A percentile compares a stretch with the other conserved stretches of the same genome.
phyloP scores from a whole-genome alignment of 106 monocot species.

The Phalaenopsis equestris region DNA sequence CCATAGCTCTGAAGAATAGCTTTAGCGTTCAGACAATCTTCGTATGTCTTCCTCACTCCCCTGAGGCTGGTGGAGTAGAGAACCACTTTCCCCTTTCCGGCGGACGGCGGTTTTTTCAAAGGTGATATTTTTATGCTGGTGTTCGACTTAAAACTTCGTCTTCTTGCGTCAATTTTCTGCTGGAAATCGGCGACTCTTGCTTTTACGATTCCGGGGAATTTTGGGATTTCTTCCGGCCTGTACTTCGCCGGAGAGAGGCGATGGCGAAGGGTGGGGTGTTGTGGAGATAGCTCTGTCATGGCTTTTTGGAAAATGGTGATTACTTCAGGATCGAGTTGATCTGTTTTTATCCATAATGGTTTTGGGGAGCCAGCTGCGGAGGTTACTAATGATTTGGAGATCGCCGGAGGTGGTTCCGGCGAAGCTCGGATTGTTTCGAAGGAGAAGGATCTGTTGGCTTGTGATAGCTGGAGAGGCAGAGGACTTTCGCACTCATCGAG shows the following conservation, averaged over 20 bases:
- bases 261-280: slow-evolving; percentile 8
- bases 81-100: slow-evolving; percentile 39
- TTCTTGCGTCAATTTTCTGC: slow-evolving; percentile 52
- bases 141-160: background rate
- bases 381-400: background rate
- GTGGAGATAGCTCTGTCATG: slow-evolving; percentile 22
- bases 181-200: slow-evolving; percentile 50
- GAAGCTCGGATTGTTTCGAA: slow-evolving; percentile 5
- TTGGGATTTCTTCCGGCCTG: slow-evolving; percentile 10
- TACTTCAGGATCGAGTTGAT: slow-evolving; percentile 41
- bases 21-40: slow-evolving; percentile 49
- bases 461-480: background rate
- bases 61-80: slow-evolving; percentile 81
- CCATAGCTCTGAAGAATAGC: slow-evolving; percentile 46
- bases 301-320: slow-evolving; percentile 33
- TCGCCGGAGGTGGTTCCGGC: background rate
- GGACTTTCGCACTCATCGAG: slow-evolving; percentile 28
- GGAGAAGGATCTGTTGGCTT: slow-evolving; percentile 16
- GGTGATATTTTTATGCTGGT: background rate
- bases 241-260: background rate
- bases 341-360: slow-evolving; percentile 24
- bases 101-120: slow-evolving; percentile 20
- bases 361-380: slow-evolving; percentile 4
- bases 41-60: slow-evolving; percentile 70
- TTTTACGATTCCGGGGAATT: slow-evolving; percentile 39